Evolutionary conservation across 306 rosid genomes (phyloP).

Genomic region (Lablab purpureus): DNA sequence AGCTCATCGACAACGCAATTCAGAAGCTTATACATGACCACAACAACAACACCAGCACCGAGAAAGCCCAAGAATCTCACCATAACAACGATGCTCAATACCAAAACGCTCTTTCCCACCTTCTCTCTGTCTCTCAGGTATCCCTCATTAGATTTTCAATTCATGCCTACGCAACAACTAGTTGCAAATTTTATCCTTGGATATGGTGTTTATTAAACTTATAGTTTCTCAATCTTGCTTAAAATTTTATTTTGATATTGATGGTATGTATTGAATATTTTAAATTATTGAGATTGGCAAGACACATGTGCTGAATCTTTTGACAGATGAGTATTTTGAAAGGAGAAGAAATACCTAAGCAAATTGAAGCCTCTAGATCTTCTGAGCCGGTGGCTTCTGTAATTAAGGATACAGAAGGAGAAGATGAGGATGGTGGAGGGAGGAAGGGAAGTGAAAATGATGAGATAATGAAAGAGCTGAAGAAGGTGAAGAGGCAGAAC

Average conservation of each 20-base stretch:
- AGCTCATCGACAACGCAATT: slow-evolving; percentile 67
- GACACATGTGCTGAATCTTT: background rate
- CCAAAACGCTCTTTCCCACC: slow-evolving; percentile 60
- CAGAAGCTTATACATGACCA: slow-evolving; percentile 57
- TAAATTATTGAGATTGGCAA: slow-evolving; percentile 6
- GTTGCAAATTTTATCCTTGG: background rate
- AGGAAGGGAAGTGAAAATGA: slow-evolving; percentile 41
- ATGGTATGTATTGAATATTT: background rate
- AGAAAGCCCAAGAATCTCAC: slow-evolving; percentile 23
- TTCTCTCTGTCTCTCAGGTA: slow-evolving; percentile 73
- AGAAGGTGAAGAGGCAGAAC: slow-evolving; percentile 76
- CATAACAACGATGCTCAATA: slow-evolving; percentile 51
- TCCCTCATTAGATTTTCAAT: background rate
- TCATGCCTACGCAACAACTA: background rate
- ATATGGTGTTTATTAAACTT: background rate
- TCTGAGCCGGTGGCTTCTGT: slow-evolving; percentile 27
- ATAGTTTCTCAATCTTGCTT: background rate
- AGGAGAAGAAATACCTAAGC: slow-evolving; percentile 44
- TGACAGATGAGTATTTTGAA: slow-evolving; percentile 62
- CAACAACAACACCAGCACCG: slow-evolving; percentile 49
- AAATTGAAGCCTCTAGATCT: slow-evolving; percentile 43
- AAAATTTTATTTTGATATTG: background rate
- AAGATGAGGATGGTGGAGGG: slow-evolving; percentile 30
- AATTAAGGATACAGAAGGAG: slow-evolving; percentile 19
- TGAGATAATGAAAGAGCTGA: slow-evolving; percentile 69